phyloP scores from a whole-genome alignment of 179 eudicot genomes.

The Camellia oleifera region DNA sequence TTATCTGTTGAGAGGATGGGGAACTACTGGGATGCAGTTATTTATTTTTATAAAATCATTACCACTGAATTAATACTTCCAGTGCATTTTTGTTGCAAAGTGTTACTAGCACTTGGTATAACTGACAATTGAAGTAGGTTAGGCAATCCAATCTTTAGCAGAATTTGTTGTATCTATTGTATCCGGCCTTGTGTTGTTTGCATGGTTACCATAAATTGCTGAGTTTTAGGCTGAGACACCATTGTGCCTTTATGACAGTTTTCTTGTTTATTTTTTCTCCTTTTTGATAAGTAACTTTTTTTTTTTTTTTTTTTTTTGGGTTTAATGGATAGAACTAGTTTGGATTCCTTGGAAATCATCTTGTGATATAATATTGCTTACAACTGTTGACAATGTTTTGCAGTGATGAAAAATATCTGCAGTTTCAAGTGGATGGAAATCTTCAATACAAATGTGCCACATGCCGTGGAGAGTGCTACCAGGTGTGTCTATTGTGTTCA shows the following conservation, averaged over 20 bases:
- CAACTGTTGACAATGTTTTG: conserved; percentile 9
- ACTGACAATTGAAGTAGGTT: not conserved
- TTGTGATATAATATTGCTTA: conserved; percentile 19
- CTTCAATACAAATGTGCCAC: conserved; percentile 90
- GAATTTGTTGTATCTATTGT: not conserved
- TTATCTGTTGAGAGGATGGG: not conserved
- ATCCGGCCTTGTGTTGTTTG: not conserved
- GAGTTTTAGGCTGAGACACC: not conserved
- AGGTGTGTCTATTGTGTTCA: conserved; percentile 39
- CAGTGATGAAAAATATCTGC: conserved; percentile 90
- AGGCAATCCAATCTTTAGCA: not conserved
- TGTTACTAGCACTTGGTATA: not conserved
- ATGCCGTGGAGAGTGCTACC: conserved; percentile 94
- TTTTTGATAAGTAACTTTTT: too few relatives aligned
- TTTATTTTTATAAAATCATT: not conserved
- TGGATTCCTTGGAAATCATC: not conserved
- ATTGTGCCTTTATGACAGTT: not conserved
- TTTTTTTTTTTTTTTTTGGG: not conserved
- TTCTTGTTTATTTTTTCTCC: not conserved
- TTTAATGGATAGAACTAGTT: not conserved
- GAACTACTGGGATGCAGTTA: not conserved
- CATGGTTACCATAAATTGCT: not conserved
- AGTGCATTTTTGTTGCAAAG: not conserved
- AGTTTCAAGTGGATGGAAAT: conserved; percentile 87
- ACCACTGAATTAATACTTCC: not conserved